Base-by-base conservation (phyloP, 345 rosid genomes). In the Boechera stricta region DNA sequence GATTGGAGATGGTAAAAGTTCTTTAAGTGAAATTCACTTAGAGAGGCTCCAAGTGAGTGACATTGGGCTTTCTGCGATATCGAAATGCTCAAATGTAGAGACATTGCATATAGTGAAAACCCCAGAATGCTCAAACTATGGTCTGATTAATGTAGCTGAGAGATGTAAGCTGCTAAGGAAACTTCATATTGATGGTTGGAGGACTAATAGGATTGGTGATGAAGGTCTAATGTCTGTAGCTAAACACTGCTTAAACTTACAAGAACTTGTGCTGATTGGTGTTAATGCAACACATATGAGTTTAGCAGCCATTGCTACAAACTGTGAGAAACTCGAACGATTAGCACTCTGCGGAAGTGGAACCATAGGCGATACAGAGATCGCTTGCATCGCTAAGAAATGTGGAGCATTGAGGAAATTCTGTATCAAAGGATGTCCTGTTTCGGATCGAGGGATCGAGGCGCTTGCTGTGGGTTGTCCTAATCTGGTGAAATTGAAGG, bases 41-140 rank as follows among this genome's bases (percentile, higher is more conserved):
- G 98, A 94, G 88, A 90, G 89, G 83, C 86, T 94, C 42, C 97
- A 88, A 76, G 88, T 90, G 38, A 90, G 92, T 74, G 98, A 94
- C 58, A 26, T 73, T 5, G 98, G 97, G 16, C 80, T 94, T 3
- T 71, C 82, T 3, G 91, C 90, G 2, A 81, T 94, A 7, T 85
- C 98, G 0, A 85, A 78, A 58, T 89, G 95, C 81, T 72, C 84
- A 10, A 87, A 84, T 54, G 49, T 94, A 10, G 97, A 94, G 69
- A 89, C 67, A 18, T 76, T 94, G 80, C 93, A 86, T 69, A 77
- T 94, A n/a, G 88, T 89, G 57, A 92, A 90, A 79, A 84, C 89
- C 3, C 92, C 89, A 0, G 97, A 94, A 38, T 94, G 95, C 72
- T 84, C 97, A 4, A 85, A 94, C 84, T 78, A 24, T 3, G 98